Conservation (phyloP, 2,329 filamentous ascomycete species). For the Scopulariopsis brevicaulis region DNA sequence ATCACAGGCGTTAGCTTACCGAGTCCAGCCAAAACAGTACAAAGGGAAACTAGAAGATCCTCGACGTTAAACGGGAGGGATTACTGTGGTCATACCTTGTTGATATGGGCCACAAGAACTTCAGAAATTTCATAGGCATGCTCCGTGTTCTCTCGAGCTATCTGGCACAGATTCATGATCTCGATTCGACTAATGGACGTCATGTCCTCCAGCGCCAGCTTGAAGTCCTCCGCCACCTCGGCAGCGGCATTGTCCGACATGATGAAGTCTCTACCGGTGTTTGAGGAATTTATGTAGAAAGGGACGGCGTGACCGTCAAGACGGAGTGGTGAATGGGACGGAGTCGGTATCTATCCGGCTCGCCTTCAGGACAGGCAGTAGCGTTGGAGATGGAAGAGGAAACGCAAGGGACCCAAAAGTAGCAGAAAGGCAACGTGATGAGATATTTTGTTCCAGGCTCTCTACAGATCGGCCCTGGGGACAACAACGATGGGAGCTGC, state of each 20-base stretch:
- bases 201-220: constrained; percentile 83
- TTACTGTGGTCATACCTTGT: constrained; percentile 57
- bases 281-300: not conserved
- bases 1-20: constrained; percentile 8
- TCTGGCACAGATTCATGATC: constrained; percentile 94
- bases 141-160: constrained; percentile 94
- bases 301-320: not conserved
- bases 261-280: not conserved
- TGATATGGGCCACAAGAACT: constrained; percentile 85
- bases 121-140: constrained; percentile 88
- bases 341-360: not conserved
- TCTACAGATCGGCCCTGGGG: not conserved
- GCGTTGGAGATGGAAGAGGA: not conserved
- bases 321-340: not conserved
- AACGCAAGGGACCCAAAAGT: not conserved
- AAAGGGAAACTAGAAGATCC: not conserved
- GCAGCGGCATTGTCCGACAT: constrained; percentile 7
- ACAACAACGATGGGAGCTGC: not conserved
- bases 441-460: not conserved
- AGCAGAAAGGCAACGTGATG: not conserved
- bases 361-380: no score
- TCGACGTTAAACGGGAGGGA: not conserved
- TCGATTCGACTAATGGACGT: constrained; percentile 86
- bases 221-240: constrained; percentile 91
- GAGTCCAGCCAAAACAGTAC: not conserved